phyloP scores from a whole-genome alignment of 495 filamentous ascomycete species.

The Massariosphaeria phaeospora region DNA sequence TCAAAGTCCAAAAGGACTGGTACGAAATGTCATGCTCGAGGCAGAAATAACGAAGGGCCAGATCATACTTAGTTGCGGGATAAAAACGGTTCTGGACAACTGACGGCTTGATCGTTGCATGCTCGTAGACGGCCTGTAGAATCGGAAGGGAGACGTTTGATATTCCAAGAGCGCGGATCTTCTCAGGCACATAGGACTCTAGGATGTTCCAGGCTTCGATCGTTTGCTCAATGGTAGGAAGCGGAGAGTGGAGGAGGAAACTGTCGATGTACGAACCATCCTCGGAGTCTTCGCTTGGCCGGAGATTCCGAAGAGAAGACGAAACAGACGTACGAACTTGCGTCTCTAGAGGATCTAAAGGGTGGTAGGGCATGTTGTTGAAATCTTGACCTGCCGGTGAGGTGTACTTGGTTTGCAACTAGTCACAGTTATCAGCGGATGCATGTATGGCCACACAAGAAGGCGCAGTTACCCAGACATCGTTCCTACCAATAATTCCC shows the following conservation, averaged over 20 bases:
- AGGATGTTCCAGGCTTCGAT: conserved; percentile 60
- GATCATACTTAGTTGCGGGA: conserved; percentile 55
- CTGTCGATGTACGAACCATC: conserved; percentile 62
- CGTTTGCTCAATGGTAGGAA: conserved; percentile 54
- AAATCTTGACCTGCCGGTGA: conserved; percentile 56
- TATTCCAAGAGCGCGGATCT: conserved; percentile 64
- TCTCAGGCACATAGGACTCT: conserved; percentile 58
- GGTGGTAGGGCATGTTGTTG: conserved; percentile 56
- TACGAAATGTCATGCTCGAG: conserved; percentile 56
- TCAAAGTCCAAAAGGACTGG: conserved; percentile 77
- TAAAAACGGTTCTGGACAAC: conserved; percentile 77
- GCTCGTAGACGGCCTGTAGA: conserved; percentile 50
- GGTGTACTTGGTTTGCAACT: conserved; percentile 83
- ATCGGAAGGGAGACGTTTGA: conserved; percentile 58
- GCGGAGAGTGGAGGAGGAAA: conserved; percentile 66
- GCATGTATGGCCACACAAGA: conserved; percentile 41
- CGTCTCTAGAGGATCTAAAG: conserved; percentile 47
- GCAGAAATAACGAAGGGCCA: conserved; percentile 58
- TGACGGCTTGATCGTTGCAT: conserved; percentile 50
- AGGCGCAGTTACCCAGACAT: conserved; percentile 37
- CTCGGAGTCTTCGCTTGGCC: conserved; percentile 34
- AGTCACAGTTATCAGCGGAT: neutral
- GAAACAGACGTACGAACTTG: conserved; percentile 63
- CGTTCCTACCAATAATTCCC: conserved; percentile 51
- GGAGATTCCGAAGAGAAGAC: conserved; percentile 65